These are phyloP conservation scores for Darksidea phi DNA, from an alignment of 495 filamentous ascomycete species.

Conservation along the genomic window DNA sequence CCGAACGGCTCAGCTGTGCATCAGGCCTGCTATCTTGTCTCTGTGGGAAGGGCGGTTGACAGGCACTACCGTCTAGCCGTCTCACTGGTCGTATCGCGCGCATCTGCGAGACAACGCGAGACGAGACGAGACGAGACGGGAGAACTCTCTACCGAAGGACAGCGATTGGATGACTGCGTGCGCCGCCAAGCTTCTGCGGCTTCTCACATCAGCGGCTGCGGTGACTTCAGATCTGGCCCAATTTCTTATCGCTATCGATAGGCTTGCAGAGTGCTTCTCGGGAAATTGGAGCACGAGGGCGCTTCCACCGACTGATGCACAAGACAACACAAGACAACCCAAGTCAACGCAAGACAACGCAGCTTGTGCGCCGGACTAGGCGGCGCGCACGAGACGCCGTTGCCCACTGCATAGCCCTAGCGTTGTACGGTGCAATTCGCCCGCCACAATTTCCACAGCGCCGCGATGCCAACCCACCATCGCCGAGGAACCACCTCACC, in stretches of 20 bases:
- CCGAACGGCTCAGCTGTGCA: too few relatives aligned
- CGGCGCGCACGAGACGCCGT: background rate
- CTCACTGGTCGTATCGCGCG: too few relatives aligned
- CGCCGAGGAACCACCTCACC: too few relatives aligned
- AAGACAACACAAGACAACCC: background rate
- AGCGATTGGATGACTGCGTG: background rate
- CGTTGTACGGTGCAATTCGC: too few relatives aligned
- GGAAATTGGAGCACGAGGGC: constrained; percentile 8
- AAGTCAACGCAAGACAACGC: background rate
- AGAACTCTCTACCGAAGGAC: background rate
- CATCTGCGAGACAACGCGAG: background rate
- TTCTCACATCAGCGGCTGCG: background rate
- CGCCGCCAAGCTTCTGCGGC: background rate
- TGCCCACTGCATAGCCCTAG: too few relatives aligned
- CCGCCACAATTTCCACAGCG: too few relatives aligned
- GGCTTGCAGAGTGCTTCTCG: background rate
- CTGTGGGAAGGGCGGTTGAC: too few relatives aligned
- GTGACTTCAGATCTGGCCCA: background rate
- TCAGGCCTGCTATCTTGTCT: too few relatives aligned
- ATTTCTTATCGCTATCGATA: constrained; percentile 8
- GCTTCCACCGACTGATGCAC: background rate
- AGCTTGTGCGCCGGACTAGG: background rate
- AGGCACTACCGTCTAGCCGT: too few relatives aligned
- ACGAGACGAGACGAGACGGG: background rate
- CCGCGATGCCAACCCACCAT: too few relatives aligned